These are phyloP conservation scores for Blumeria hordei DNA, from an alignment of 2,329 filamentous ascomycete species.

Conservation along the genomic window DNA sequence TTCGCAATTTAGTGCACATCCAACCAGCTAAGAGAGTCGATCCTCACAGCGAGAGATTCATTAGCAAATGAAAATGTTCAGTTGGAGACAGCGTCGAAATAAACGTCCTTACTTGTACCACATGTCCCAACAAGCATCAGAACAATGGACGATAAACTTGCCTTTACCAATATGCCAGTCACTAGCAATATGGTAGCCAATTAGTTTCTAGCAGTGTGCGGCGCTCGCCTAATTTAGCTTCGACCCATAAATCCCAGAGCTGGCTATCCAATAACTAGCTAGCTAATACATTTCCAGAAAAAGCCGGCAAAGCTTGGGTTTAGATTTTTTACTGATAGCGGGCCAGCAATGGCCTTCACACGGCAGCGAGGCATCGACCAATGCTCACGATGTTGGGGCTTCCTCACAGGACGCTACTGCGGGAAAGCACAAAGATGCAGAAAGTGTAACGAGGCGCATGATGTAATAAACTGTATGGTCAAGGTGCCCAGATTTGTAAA, in stretches of 20 bases:
- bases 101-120: neutral
- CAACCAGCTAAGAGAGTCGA: neutral
- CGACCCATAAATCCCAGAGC: neutral
- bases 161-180: neutral
- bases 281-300: neutral
- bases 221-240: neutral
- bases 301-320: neutral
- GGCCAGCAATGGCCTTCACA: neutral
- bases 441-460: neutral
- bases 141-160: neutral
- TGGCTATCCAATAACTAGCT: neutral
- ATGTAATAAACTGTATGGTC: neutral
- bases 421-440: neutral
- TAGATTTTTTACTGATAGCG: neutral
- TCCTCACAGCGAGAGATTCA: neutral
- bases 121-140: neutral
- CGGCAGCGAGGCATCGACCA: neutral
- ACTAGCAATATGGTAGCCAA: neutral
- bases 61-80: neutral
- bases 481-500: neutral
- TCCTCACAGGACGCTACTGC: neutral
- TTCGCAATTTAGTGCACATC: neutral
- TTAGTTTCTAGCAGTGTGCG: neutral
- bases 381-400: neutral
- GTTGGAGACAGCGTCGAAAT: neutral